Evolutionary conservation across 1,284 basidiomycete genomes (phyloP).

Genomic region (Sporisorium graminicola): DNA sequence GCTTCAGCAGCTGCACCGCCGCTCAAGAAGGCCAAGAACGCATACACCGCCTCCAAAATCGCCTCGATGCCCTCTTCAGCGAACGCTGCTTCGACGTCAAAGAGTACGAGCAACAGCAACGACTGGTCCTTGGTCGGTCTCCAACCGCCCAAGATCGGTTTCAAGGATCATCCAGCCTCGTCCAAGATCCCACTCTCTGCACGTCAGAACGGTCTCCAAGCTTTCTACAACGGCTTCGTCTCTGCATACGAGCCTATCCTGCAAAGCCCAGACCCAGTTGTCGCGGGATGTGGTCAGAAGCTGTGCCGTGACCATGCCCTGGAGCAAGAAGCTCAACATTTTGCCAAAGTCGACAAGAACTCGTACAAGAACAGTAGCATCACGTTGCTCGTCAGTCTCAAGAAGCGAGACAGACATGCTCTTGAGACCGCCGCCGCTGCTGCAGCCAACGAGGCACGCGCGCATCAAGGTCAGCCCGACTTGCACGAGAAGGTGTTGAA

Average conservation of each 20-base stretch:
- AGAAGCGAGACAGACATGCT: conserved; percentile 47
- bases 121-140: conserved; percentile 45
- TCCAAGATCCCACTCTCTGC: conserved; percentile 47
- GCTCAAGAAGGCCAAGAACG: conserved; percentile 48
- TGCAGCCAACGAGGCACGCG: conserved; percentile 17
- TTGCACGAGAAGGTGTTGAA: conserved; percentile 17
- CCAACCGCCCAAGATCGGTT: conserved; percentile 42
- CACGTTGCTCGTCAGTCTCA: conserved; percentile 52
- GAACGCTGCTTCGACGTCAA: conserved; percentile 1
- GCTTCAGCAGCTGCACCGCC: conserved; percentile 19
- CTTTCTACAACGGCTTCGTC: conserved; percentile 44
- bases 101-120: conserved; percentile 9
- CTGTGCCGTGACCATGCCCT: conserved; percentile 46
- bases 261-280: conserved; percentile 27
- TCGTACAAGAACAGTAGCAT: conserved; percentile 56
- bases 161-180: conserved; percentile 44
- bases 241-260: conserved; percentile 50
- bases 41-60: conserved; percentile 30
- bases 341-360: conserved; percentile 35
- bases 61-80: conserved; percentile 9
- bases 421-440: conserved; percentile 21
- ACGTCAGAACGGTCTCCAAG: conserved; percentile 52
- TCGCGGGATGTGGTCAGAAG: conserved; percentile 36
- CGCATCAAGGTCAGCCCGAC: conserved; percentile 6
- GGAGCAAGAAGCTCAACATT: conserved; percentile 49